Evolutionary conservation across 1,284 basidiomycete genomes (phyloP).

Genomic region (Trametes hirsuta): DNA sequence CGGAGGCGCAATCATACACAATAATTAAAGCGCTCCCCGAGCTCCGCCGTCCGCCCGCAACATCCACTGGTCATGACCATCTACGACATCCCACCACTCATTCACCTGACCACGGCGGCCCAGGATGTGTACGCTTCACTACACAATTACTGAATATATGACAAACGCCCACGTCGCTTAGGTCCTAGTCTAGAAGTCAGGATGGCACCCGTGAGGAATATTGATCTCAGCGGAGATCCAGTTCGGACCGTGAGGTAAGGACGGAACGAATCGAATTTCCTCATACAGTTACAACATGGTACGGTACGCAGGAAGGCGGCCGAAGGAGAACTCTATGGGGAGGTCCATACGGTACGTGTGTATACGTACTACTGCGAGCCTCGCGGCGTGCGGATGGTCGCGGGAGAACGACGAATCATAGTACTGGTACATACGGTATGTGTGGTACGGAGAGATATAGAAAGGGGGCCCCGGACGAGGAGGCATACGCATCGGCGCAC

Average conservation of each 20-base stretch:
- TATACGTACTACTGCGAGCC: conserved; percentile 13
- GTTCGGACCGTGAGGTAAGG: neutral
- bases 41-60: no score
- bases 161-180: no score
- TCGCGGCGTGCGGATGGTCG: neutral
- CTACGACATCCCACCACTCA: no score
- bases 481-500: neutral
- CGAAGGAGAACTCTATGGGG: conserved; percentile 3
- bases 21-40: no score
- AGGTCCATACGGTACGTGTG: conserved; percentile 21
- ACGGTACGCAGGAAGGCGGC: neutral
- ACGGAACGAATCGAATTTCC: neutral
- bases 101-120: no score
- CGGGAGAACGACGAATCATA: conserved; percentile 10
- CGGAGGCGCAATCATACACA: no score
- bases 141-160: no score
- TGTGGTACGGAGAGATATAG: neutral
- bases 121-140: no score
- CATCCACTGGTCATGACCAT: no score
- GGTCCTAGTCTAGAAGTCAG: no score
- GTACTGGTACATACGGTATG: conserved; percentile 13
- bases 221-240: neutral
- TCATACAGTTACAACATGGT: conserved; percentile 14
- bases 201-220: neutral
- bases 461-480: neutral